Percentiles rank a stretch among this genome's conserved stretches.
phyloP scores from a whole-genome alignment of 306 rosid genomes.

The Cicer cuneatum region DNA sequence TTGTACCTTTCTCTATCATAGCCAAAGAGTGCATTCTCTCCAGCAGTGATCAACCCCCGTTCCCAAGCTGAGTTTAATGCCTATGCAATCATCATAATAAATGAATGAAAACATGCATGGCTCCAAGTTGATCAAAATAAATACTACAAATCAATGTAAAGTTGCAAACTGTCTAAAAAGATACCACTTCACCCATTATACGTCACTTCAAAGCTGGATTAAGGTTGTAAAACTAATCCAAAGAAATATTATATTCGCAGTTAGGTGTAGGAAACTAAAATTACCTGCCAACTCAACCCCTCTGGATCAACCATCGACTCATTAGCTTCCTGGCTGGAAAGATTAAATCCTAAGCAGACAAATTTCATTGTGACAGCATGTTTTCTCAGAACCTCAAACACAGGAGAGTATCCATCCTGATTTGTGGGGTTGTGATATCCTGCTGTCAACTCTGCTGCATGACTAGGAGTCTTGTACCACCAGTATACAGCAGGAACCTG shows the following conservation, averaged over 20 bases:
- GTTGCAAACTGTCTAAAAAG: conserved; percentile 30
- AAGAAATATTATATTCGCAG: conserved; percentile 26
- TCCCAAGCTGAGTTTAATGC: conserved; percentile 89
- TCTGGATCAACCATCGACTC: conserved; percentile 88
- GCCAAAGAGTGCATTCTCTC: conserved; percentile 83
- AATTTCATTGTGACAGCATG: conserved; percentile 76
- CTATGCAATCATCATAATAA: conserved; percentile 48
- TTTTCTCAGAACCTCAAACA: conserved; percentile 84
- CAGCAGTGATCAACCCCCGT: conserved; percentile 73
- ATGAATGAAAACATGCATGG: conserved; percentile 21
- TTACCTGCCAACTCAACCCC: conserved; percentile 95
- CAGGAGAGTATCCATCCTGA: conserved; percentile 90
- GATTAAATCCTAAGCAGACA: conserved; percentile 73
- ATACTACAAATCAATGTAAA: background rate
- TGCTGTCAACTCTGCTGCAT: conserved; percentile 94
- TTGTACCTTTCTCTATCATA: conserved; percentile 78
- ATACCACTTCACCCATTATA: conserved; percentile 18
- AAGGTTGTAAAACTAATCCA: conserved; percentile 23
- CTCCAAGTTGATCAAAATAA: conserved; percentile 28
- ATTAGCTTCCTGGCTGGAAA: conserved; percentile 68
- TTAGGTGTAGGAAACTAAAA: conserved; percentile 29
- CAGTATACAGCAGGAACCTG: conserved; percentile 95
- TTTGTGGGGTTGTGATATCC: conserved; percentile 93
- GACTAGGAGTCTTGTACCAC: conserved; percentile 96
- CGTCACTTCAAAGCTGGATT: conserved; percentile 36